phyloP scores from a whole-genome alignment of 129 eudicot species.

The Oenanthe sinensis region DNA sequence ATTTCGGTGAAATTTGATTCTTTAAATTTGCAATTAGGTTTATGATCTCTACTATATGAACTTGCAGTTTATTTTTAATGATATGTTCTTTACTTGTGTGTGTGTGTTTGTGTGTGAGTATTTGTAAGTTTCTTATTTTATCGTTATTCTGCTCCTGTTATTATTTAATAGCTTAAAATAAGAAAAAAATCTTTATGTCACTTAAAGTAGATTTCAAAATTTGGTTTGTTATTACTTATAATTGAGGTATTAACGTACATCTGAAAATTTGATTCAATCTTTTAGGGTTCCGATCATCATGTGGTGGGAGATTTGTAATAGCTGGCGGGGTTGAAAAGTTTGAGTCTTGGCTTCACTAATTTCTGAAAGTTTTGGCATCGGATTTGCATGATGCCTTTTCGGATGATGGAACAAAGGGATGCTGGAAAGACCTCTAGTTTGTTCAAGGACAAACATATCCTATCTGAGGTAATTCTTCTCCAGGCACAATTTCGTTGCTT shows the following conservation, averaged over 20 bases:
- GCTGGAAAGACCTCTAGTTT: background rate
- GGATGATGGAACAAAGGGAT: conserved; percentile 13
- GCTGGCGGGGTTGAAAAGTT: background rate
- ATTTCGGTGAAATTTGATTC: background rate
- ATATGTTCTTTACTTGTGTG: background rate
- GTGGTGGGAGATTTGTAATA: background rate
- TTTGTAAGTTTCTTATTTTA: background rate
- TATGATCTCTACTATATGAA: background rate
- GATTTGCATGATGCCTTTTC: conserved; percentile 10
- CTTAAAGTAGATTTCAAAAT: background rate
- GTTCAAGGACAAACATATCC: conserved; percentile 4
- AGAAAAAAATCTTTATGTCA: background rate
- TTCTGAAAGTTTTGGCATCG: background rate
- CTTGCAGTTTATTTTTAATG: background rate
- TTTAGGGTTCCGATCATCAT: background rate
- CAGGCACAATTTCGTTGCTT: background rate
- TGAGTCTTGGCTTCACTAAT: background rate
- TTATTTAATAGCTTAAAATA: background rate
- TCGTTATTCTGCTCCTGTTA: background rate
- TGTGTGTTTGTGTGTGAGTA: background rate
- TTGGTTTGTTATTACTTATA: background rate
- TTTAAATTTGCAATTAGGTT: background rate
- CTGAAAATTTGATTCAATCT: background rate
- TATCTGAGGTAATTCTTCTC: conserved; percentile 10
- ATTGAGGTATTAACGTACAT: background rate